Base-by-base conservation (phyloP, 2,329 filamentous ascomycete species). In the Epichloe typhina region DNA sequence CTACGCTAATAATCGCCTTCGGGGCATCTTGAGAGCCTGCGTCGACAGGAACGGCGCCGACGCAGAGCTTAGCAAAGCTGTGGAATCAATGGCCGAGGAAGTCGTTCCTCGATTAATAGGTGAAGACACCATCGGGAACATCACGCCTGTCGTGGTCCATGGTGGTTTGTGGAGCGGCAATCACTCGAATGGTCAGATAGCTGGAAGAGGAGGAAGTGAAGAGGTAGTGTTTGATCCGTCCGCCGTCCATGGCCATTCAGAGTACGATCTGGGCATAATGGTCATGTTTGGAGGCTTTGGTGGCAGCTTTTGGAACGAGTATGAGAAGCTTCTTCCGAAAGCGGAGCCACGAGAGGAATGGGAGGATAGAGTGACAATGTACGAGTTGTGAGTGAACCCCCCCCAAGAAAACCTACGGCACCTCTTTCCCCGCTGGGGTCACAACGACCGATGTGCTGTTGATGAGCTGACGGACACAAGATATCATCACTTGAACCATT, bases 101-200 rank as follows among this genome's bases (percentile, higher is more conserved):
- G 84, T 95, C 0, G 86, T 95, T 1, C 88, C 88, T 1, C 70
- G 83, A 1, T 67, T 96, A n/a, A 69, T 96, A 12, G 80, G 83
- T 0, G 81, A 87, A 49, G 73, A 69, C 0, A 79, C 82, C 61
- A 65, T 94, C 11, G 69, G 40, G 46, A 76, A 74, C 0, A 74
- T 93, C 26, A 71, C 64, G n/a, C 88, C 90, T 0, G 89, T 93
- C 0, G 77, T 95, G 5, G 73, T 95, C 0, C 91, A 97, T 62
- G 91, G 91, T 1, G 90, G 96, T 68, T 66, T 96, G n/a, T 96
- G 91, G 91, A 86, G 82, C 56, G 91, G 91, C 0, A 96, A 96
- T 65, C 80, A 85, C 47, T 79, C 80, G 11, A 66, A 71, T 3
- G 89, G 85, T 0, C 72, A 71, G 41, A 83, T 95, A 49, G 73